A percentile compares a stretch with the other conserved stretches of the same genome.
These are phyloP conservation scores for Corylus heterophylla DNA, from an alignment of 306 rosid genomes.

Conservation along the genomic window DNA sequence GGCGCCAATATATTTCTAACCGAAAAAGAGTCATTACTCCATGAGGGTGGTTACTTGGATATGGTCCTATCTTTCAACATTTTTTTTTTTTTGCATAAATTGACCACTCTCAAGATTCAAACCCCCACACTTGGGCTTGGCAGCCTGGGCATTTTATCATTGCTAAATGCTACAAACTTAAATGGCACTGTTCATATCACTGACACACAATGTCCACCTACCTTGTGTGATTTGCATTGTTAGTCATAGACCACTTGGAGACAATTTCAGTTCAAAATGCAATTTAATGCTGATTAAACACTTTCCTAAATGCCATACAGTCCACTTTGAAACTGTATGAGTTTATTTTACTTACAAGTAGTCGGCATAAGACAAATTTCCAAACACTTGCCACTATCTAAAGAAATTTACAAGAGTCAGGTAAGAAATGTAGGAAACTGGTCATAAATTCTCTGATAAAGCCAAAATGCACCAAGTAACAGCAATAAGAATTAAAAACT, in stretches of 20 bases:
- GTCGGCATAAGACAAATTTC: not conserved
- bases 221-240: not conserved
- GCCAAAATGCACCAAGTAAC: not conserved
- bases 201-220: not conserved
- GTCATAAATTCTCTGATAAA: not conserved
- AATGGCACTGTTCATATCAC: not conserved
- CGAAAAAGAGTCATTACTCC: not conserved
- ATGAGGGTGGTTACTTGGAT: not conserved
- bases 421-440: not conserved
- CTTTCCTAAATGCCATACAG: not conserved
- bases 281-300: not conserved
- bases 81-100: not conserved
- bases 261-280: not conserved
- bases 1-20: not conserved
- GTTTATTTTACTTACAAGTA: not conserved
- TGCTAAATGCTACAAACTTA: not conserved
- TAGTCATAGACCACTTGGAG: too few relatives aligned
- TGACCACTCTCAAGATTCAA: not conserved
- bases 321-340: not conserved
- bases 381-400: not conserved
- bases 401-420: not conserved
- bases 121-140: not conserved
- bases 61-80: not conserved
- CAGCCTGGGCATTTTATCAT: not conserved
- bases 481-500: not conserved